A percentile compares a stretch with the other conserved stretches of the same genome.
These are phyloP conservation scores for Fimicolochytrium jonesii DNA, from an alignment of 192 early-diverging fungal genomes.

Conservation along the genomic window DNA sequence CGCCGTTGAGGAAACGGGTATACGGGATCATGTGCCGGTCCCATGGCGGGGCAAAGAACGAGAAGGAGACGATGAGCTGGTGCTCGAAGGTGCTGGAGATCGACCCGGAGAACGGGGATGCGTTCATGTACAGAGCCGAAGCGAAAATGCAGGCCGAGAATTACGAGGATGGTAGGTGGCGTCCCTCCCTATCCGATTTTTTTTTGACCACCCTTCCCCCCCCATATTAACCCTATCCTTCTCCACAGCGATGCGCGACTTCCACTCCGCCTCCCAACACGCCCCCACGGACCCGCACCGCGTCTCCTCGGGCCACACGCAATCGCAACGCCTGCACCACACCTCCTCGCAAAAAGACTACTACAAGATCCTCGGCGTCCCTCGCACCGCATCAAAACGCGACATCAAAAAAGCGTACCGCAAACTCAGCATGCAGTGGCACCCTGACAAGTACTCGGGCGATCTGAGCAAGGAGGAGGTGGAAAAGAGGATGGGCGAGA, in stretches of 20 bases:
- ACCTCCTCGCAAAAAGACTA: constrained; percentile 73
- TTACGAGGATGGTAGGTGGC: constrained; percentile 52
- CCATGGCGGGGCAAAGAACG: constrained; percentile 54
- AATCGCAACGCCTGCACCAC: constrained; percentile 59
- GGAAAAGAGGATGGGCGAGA: constrained; percentile 83
- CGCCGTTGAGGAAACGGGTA: constrained; percentile 29
- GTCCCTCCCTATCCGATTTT: neutral
- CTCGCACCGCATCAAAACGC: constrained; percentile 61
- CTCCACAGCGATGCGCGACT: constrained; percentile 69
- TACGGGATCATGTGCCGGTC: constrained; percentile 61
- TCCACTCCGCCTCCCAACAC: constrained; percentile 65
- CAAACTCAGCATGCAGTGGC: constrained; percentile 82
- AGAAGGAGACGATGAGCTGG: constrained; percentile 53
- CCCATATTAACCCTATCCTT: neutral
- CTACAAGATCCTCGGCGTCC: constrained; percentile 90
- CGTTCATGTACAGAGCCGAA: constrained; percentile 69
- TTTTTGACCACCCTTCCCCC: neutral
- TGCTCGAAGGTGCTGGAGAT: constrained; percentile 68
- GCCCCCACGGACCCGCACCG: constrained; percentile 44
- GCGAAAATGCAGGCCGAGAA: constrained; percentile 62
- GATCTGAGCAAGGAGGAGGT: constrained; percentile 74
- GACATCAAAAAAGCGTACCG: constrained; percentile 93
- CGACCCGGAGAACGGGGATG: constrained; percentile 68
- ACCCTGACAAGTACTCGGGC: constrained; percentile 60
- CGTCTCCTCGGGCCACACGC: constrained; percentile 38